Evolutionary conservation across 345 rosid species (phyloP), one percentile per base, ranked within the genome.

Genomic region (Boechera stricta): DNA sequence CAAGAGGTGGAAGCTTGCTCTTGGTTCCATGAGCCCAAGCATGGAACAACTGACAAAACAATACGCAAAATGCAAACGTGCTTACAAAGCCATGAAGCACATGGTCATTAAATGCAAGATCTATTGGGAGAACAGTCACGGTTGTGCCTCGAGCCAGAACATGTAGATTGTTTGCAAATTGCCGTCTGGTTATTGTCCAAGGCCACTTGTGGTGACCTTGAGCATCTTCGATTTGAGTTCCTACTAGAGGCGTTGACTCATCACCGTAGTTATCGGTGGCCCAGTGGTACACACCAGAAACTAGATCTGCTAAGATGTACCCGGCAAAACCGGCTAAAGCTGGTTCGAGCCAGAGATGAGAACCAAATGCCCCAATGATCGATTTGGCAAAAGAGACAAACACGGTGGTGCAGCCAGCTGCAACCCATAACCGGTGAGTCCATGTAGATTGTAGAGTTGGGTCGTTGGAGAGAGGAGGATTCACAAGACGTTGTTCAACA

Each of bases 11-110:
- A 35, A 93, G 71, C 85, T 83, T 88, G 87, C 96, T 88, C 86
- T 87, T 93, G 10, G 91, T 91, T 67, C 94, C 79, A 28, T 91
- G 97, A 59, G 98, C 97, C 98, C 97, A 93, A n/a, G 92, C 88
- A 78, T 93, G 98, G 33, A 90, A 90, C 55, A 87, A 89, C 78
- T 88, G 98, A 87, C 98, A 88, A 39, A 91, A 87, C 94, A 91
- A 87, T 45, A 91, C 84, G 84, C 90, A 89, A 13, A 90, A 90
- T 0, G 96, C 73, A 76, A 77, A 86, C 3, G 79, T 8, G 58
- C 85, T 69, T 10, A 81, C 90, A 55, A 94, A 90, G 6, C 87
- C 84, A 45, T 82, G 90, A n/a, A 82, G 4, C 10, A 63, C 75
- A 11, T 90, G 84, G 75, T 86, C 88, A 21, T 77, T 41, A 54